Evolutionary conservation across 148 eudicot genomes (phyloP).

Genomic region (Talinum fruticosum): DNA sequence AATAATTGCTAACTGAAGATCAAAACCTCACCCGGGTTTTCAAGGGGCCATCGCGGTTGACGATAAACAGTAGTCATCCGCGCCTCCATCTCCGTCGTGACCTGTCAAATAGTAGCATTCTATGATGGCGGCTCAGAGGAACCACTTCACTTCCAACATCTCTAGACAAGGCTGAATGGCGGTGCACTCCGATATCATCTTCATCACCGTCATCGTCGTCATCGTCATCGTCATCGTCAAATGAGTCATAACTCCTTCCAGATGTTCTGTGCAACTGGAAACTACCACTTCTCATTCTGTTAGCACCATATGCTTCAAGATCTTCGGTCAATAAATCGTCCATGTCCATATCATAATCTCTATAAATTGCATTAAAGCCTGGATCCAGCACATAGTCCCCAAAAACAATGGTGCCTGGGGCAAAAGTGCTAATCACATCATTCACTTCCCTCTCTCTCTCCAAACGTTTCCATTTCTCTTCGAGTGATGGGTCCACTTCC

Average conservation of each 20-base stretch:
- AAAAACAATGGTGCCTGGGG: slow-evolving; percentile 62
- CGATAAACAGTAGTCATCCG: slow-evolving; percentile 7
- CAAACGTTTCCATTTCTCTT: slow-evolving; percentile 71
- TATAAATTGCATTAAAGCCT: slow-evolving; percentile 31
- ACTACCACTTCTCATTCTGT: slow-evolving; percentile 24
- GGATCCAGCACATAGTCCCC: slow-evolving; percentile 81
- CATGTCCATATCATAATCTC: slow-evolving; percentile 29
- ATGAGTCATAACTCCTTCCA: slow-evolving; percentile 36
- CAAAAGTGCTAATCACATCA: slow-evolving; percentile 72
- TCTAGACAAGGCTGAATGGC: slow-evolving; percentile 23
- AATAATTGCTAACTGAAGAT: not conserved
- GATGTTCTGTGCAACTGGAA: slow-evolving; percentile 26
- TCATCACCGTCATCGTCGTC: slow-evolving; percentile 25
- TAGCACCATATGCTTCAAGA: slow-evolving; percentile 31
- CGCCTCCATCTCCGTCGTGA: slow-evolving; percentile 37
- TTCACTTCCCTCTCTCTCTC: slow-evolving; percentile 59
- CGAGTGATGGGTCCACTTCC: slow-evolving; percentile 70
- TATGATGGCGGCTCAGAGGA: slow-evolving; percentile 34
- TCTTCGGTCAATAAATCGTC: slow-evolving; percentile 42
- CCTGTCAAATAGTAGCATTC: slow-evolving; percentile 34
- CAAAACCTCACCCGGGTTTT: slow-evolving; percentile 10
- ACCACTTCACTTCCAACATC: slow-evolving; percentile 23
- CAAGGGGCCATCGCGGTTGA: slow-evolving; percentile 5
- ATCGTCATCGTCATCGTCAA: slow-evolving; percentile 14
- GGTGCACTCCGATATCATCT: slow-evolving; percentile 13